phyloP scores from a whole-genome alignment of 805 yeast genomes.

The Yueomyces sinensis region DNA sequence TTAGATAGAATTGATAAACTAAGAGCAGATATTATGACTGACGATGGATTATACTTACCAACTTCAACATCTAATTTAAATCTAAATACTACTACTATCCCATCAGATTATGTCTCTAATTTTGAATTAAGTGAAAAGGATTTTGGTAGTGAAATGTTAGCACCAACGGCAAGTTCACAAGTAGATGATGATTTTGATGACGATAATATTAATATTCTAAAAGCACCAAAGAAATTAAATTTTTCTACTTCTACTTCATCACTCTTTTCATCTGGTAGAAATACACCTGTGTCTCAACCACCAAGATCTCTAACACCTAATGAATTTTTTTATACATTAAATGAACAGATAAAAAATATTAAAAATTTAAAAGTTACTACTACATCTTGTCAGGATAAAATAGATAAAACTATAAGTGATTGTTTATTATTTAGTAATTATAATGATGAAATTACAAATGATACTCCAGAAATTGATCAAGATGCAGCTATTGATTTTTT shows the following conservation, averaged over 20 bases:
- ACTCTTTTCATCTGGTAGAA: background rate
- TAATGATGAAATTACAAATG: background rate
- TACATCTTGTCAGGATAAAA: too few species aligned
- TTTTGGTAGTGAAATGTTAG: constrained; percentile 1
- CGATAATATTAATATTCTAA: too few species aligned
- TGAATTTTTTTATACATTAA: too few species aligned
- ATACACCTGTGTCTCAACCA: background rate
- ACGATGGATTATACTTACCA: constrained; percentile 2
- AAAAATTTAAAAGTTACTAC: background rate
- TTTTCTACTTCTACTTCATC: background rate
- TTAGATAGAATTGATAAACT: constrained; percentile 15
- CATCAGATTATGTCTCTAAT: constrained; percentile 16
- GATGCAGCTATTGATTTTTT: constrained; percentile 6
- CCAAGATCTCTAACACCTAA: constrained; percentile 1
- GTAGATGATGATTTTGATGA: background rate
- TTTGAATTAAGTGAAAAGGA: constrained; percentile 19
- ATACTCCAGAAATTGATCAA: background rate
- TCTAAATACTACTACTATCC: constrained; percentile 1
- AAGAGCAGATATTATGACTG: constrained; percentile 6
- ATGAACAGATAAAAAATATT: background rate
- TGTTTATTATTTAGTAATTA: background rate
- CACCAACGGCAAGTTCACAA: background rate
- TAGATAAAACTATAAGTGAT: background rate
- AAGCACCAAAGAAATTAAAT: background rate
- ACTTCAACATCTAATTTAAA: background rate